Base-by-base conservation (phyloP, 108 stramenopile genomes). In the Skeletonema grethae region DNA sequence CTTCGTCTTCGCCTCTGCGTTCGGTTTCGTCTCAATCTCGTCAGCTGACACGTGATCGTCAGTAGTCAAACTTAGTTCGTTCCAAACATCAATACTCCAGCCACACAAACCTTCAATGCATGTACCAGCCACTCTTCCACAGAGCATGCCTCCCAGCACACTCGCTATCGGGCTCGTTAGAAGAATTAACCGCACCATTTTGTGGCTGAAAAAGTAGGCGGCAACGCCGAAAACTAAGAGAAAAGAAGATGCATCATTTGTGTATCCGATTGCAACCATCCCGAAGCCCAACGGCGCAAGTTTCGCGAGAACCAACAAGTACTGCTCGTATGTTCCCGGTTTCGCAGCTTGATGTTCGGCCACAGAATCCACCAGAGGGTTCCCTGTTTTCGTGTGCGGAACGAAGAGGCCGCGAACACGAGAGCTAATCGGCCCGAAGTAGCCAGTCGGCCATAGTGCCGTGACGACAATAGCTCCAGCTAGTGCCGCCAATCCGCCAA, bases 321-420 rank as follows among this genome's bases (percentile, higher is more conserved):
- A 97, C 73, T 98, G 97, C 71, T 83, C 92, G 83, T 97, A 99
- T 35, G 98, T 94, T 59, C 84, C 84, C 18, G 84, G 83, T 38
- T 82, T 86, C 10, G 99, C 97, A 12, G 97, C 95, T 87, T 99
- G 98, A 87, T 99, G 99, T 90, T 98, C 99, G 7, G 97, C 95
- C 2, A 97, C 96, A 34, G 82, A 84, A 78, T 96, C 96, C 2
- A 98, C 95, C 68, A 98, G 80, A 5, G 96, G 97, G 79, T 96
- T 97, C 0, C 95, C 95, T 11, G 95, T 96, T 64, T 95, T 95
- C 50, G 95, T 95, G 69, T 97, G 97, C 60, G 89, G 89, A 46
- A 96, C 95, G 84, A 97, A 96, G 24, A 97, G 77, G 20, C 95
- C 93, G 46, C 95, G 87, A 0, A 96, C 92, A 18, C 95, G 90